Base-by-base conservation (phyloP, 2,329 filamentous ascomycete genomes). In the Chaetomium olivaceum region DNA sequence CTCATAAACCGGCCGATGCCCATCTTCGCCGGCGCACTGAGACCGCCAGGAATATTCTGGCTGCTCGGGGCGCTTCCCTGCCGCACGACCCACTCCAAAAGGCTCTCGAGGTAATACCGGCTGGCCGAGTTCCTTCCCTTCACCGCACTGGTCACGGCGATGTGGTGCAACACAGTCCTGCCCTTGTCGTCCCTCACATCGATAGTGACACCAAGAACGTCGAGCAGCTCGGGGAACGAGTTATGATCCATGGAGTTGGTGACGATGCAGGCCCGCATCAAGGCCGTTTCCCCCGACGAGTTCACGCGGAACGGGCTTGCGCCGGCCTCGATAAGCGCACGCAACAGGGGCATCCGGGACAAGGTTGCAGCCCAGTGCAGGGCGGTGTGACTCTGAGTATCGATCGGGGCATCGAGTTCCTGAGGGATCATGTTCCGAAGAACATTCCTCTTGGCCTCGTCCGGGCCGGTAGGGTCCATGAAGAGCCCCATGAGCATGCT, bases 351-450 rank as follows among this genome's bases (percentile, higher is more conserved):
- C 75, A 96, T 89, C 19, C 94, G 90, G 2, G 93, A 93, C 56
- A 99, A 83, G 4, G 95, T 97, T 5, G 95, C 93, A 2, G 95
- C 95, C 95, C 95, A 99, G 74, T 98, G 94, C 50, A 99, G 82
- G 2, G 93, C 93, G 21, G 93, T 98, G 74, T 98, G 92, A 43
- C 89, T 89, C 66, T 92, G 92, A 29, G 89, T 85, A 74, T 99
- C 95, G 64, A 99, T 92, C 1, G 95, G 94, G 76, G 95, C 90
- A 74, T 99, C 95, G 25, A 98, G 85, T 71, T 99, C 94, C 48
- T 89, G 81, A 0, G 91, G 87, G 1, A 88, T 90, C 63, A 97
- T 83, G 11, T 88, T 88, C 57, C 88, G 83, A 48, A 99, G 86
- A 48, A 91, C 90, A 12, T 93, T 90, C 72, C 94, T 90, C 63